These are phyloP conservation scores for Cucurbita argyrosperma DNA, from an alignment of 306 rosid species.

Conservation along the genomic window DNA sequence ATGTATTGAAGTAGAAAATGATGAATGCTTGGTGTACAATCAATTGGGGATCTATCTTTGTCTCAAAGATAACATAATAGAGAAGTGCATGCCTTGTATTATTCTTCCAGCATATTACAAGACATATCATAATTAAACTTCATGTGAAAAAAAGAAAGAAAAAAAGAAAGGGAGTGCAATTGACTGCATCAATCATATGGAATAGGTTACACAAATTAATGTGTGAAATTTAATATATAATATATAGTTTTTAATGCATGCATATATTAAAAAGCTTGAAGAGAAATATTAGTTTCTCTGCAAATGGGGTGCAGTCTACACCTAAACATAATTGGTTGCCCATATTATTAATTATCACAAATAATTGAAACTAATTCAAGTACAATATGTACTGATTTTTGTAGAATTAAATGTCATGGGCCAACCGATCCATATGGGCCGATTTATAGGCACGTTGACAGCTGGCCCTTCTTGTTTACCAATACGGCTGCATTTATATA, in stretches of 20 bases:
- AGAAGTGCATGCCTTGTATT: constrained; percentile 1
- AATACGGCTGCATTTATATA: no score
- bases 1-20: neutral
- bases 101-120: neutral
- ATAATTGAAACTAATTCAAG: no score
- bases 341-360: neutral
- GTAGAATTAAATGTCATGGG: no score
- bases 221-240: neutral
- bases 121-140: neutral
- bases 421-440: no score
- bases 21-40: neutral
- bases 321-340: neutral
- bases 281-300: neutral
- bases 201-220: neutral
- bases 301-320: neutral
- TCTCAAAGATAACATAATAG: neutral
- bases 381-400: no score
- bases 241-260: neutral
- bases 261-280: neutral
- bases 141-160: no score
- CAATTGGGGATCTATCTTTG: neutral
- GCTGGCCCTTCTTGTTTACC: no score
- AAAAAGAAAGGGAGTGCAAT: neutral
- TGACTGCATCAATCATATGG: neutral
- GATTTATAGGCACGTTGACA: no score